Base-by-base conservation (phyloP, 495 filamentous ascomycete species). In the Talaromyces borbonicus region DNA sequence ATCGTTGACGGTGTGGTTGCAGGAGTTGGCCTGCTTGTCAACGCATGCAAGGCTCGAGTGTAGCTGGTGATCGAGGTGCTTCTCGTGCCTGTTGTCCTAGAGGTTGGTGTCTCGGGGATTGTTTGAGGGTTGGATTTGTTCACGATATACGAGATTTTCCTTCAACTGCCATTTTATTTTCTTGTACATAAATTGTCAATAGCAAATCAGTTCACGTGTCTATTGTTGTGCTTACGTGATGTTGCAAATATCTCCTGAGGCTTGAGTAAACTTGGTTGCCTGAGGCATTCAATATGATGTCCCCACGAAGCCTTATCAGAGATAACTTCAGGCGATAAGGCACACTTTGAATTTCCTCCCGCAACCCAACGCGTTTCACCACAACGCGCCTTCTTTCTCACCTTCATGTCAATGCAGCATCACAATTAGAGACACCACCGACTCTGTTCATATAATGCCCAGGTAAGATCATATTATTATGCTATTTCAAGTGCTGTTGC, bases 1-100 rank as follows among this genome's bases (percentile, higher is more conserved):
- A 79, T 95, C 51, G 73, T 95, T 27, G 90, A 96, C 66, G 89
- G 90, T 2, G 85, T 95, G 1, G 77, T 78, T 55, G 83, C 85
- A 23, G 90, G 84, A 32, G 74, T 85, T 52, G 78, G 79, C 29
- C 66, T 81, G 60, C 60, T 94, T 47, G 81, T 65, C 23, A 62
- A 60, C 8, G 54, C 65, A 8, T 70, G 67, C 49, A 68, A 68
- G 48, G 61, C 65, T 14, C 55, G 58, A 20, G 67, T 67, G 36
- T 70, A 48, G 59, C n/a, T 33, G n/a, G 31, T 6, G 16, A 20
- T 36, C 18, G n/a, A 4, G 19, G n/a, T n/a, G n/a, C n/a, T n/a
- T n/a, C n/a, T n/a, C n/a, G n/a, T n/a, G n/a, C 0, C 16, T 38
- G 6, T 16, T 38, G 35, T 12, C 11, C 7, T 20, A 5, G 35